Evolutionary conservation across 2,329 filamentous ascomycete species (phyloP), one percentile per base, ranked within the genome.

Genomic region (Ceratocystis colombiana): DNA sequence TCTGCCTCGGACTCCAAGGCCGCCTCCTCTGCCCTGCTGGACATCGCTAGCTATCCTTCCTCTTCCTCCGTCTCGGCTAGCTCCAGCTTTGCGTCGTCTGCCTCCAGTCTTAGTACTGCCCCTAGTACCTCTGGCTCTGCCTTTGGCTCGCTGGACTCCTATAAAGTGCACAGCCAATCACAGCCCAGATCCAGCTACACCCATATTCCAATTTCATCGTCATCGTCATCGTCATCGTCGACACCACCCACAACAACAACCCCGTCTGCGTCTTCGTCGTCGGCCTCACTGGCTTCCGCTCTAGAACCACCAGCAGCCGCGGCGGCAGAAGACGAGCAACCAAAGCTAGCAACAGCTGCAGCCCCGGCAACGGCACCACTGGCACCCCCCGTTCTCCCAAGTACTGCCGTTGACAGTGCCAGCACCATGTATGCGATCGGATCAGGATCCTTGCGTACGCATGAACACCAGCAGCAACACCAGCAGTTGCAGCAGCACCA

Each of bases 401-500:
- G 7, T n/a, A 53, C 48, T 8, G 48, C 48, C 48, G 48, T 53
- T 12, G 48, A 53, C 5, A 53, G 20, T 25, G 48, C 48, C 20
- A 53, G 48, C 48, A 53, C 48, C 8, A 53, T 53, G 48, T 53
- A 53, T 53, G 48, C 48, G 20, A 53, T 53, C n/a, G 33, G 59
- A 45, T 20, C 30, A 20, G 20, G 17, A 20, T 17, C 33, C 28
- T 10, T 22, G 41, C 33, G 30, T n/a, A 48, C 55, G 6, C 25
- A 33, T 28, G 55, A 41, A 30, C 57, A 66, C 8, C 20, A 53
- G 22, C 25, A 45, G 7, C 59, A 37, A 3, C 33, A 41, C 22
- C 22, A 45, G 30, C 33, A 44, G 33, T 48, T 59, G 44, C n/a
- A 37, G 22, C 64, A 66, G 55, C 25, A 66, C 17, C 55, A 53